These are phyloP conservation scores for Chamaecrista fasciculata DNA, from an alignment of 306 rosid species.

Conservation along the genomic window DNA sequence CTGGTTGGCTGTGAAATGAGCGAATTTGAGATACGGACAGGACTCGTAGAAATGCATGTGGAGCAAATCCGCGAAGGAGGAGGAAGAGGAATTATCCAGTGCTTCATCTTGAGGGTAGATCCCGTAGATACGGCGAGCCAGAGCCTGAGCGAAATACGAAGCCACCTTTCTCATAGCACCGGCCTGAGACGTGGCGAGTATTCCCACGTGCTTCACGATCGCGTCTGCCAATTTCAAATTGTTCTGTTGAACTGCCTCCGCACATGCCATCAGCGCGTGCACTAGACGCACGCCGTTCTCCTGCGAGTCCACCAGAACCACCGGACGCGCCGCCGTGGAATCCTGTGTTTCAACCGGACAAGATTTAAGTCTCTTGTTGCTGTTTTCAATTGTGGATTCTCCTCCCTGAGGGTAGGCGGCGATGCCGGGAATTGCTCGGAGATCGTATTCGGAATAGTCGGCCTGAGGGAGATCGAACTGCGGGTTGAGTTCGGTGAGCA, in stretches of 20 bases:
- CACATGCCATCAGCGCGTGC: conserved; percentile 67
- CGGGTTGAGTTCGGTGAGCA: conserved; percentile 56
- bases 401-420: conserved; percentile 44
- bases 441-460: conserved; percentile 68
- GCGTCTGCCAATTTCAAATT: conserved; percentile 50
- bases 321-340: conserved; percentile 30
- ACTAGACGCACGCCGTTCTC: conserved; percentile 64
- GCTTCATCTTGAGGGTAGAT: conserved; percentile 37
- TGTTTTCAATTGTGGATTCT: not conserved
- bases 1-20: conserved; percentile 75
- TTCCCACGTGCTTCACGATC: conserved; percentile 45
- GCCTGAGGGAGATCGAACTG: too few relatives aligned
- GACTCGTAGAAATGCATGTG: conserved; percentile 65
- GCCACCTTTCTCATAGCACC: conserved; percentile 76
- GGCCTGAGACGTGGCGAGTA: conserved; percentile 47
- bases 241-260: conserved; percentile 58
- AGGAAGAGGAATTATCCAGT: too few relatives aligned
- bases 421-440: conserved; percentile 58
- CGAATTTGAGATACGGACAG: conserved; percentile 69
- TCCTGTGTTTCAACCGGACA: conserved; percentile 28
- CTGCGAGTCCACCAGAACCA: conserved; percentile 49
- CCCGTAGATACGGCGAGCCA: conserved; percentile 51
- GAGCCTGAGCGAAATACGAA: conserved; percentile 55
- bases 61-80: conserved; percentile 44
- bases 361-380: conserved; percentile 34